Base-by-base conservation (phyloP, 2,329 filamentous ascomycete genomes). In the Aspergillus proliferans region DNA sequence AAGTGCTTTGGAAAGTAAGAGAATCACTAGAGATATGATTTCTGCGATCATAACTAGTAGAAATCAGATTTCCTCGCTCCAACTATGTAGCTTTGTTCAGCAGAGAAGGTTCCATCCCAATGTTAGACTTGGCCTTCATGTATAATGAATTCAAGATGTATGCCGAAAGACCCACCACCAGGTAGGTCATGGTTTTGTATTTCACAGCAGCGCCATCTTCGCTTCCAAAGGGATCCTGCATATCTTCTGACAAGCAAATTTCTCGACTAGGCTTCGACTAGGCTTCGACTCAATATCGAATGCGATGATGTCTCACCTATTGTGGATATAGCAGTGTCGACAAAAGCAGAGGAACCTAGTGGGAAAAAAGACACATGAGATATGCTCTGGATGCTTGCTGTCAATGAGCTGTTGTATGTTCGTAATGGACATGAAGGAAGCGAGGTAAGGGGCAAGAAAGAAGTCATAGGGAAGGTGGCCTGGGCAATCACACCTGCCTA, bases 21-120 rank as follows among this genome's bases (percentile, higher is more conserved):
- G 70, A 28, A 80, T 75, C 9, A 78, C 78, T 1, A 81, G 67
- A 8, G 76, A 79, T 30, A 81, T 75, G 8, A 75, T 79, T 57
- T 81, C 78, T 12, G 77, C 78, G 24, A 81, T 71, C 73, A 81
- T 79, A 47, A 80, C 69, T 64, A 45, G 46, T 6, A 19, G 10
- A 22, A 7, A 21, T 40, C 8, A 22, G 38, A 12, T 40, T 12
- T 21, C 10, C 18, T 19, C 10, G 15, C 38, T n/a, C 6, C 15
- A 36, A 9, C 15, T n/a, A 12, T 21, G 19, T 19, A 40, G 3
- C 18, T 9, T 19, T 28, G 30, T 52, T 52, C 26, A 47, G 58
- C 57, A 47, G 50, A 30, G 9, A 12, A 5, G 1, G 56, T 57
- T n/a, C 56, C n/a, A 8, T 6, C 19, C 42, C 14, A 34, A 18